Evolutionary conservation across 2,329 filamentous ascomycete genomes (phyloP).

Genomic region (Sordariomycetes sp.): DNA sequence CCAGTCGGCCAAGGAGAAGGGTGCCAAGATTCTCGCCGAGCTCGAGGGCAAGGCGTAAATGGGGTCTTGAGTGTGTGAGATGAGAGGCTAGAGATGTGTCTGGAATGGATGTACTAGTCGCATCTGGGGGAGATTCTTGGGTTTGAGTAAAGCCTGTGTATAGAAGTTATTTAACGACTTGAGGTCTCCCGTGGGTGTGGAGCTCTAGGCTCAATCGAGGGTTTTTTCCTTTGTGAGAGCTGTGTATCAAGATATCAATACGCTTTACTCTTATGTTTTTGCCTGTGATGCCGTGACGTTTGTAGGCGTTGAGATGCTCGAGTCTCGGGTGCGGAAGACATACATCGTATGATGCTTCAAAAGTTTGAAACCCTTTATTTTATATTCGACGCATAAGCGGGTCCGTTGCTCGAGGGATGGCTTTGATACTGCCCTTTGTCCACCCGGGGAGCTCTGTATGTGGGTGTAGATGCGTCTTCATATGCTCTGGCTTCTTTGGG

Average conservation of each 20-base stretch:
- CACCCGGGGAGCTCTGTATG: no score
- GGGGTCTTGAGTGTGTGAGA: constrained; percentile 3
- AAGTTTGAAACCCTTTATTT: no score
- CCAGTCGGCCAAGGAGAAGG: constrained; percentile 84
- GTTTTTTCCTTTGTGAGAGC: constrained; percentile 36
- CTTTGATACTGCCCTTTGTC: no score
- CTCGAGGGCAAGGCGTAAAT: constrained; percentile 50
- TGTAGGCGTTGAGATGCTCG: background rate
- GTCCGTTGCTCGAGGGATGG: no score
- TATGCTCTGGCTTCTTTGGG: no score
- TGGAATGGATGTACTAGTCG: background rate
- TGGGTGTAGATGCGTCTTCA: no score
- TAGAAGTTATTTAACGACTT: constrained; percentile 37
- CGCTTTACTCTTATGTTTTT: constrained; percentile 16
- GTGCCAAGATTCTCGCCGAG: constrained; percentile 98
- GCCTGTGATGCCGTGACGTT: background rate
- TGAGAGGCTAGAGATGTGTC: background rate
- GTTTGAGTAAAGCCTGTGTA: constrained; percentile 33
- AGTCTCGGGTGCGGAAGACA: background rate
- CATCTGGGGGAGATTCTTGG: constrained; percentile 14
- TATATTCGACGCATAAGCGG: no score
- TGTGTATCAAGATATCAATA: constrained; percentile 45
- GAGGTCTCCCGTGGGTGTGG: constrained; percentile 16
- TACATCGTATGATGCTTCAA: no score
- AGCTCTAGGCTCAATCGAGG: constrained; percentile 41